Conservation (phyloP, 176 grass and related monocot species). For the Carex kokanica region DNA sequence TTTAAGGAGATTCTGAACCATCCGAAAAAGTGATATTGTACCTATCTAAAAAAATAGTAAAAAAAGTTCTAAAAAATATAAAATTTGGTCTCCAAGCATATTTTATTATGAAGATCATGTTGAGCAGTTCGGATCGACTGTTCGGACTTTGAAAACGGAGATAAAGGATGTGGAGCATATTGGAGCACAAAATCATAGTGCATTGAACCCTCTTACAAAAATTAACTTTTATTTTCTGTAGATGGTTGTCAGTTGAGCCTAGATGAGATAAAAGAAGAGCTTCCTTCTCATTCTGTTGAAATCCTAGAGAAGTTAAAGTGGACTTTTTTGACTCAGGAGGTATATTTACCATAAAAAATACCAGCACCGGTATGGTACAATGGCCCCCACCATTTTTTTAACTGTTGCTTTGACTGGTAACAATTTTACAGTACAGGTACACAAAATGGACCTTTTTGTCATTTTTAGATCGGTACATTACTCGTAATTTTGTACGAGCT, state of each 20-base stretch:
- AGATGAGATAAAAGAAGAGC: conserved; percentile 52
- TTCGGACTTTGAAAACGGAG: no score
- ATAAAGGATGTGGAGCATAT: no score
- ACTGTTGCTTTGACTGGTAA: background rate
- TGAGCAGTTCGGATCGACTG: no score
- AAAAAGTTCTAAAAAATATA: no score
- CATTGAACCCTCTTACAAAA: no score
- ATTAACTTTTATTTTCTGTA: conserved; percentile 32
- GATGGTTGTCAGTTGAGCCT: conserved; percentile 62
- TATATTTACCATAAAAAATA: conserved; percentile 17
- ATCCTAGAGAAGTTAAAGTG: conserved; percentile 68
- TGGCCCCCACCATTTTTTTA: background rate
- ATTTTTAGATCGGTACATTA: background rate
- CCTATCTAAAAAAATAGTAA: no score
- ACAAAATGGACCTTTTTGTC: background rate
- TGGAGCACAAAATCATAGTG: no score
- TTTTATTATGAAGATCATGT: no score
- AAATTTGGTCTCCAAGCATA: no score
- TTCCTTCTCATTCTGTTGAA: conserved; percentile 54
- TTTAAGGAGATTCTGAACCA: no score
- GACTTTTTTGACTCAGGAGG: conserved; percentile 92
- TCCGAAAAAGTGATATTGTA: no score
- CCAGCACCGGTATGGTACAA: background rate
- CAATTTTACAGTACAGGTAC: background rate
- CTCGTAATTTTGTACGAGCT: background rate